Conservation (phyloP, 306 rosid species). For the Arachis stenosperma region DNA sequence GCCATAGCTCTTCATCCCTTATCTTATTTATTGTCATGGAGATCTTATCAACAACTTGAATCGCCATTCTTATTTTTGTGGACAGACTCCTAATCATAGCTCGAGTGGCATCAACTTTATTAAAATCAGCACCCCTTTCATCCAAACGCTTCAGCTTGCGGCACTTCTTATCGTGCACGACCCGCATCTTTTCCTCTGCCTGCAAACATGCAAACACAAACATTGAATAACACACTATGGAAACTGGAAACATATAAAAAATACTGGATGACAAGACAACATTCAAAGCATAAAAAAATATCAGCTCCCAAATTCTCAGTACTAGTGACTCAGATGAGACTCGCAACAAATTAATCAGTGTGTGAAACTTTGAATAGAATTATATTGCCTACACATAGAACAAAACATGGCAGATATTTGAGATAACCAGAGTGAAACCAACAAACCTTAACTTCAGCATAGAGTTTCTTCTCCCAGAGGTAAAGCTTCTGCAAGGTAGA, state of each 20-base stretch:
- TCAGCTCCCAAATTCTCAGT: background rate
- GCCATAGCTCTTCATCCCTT: slow-evolving; percentile 96
- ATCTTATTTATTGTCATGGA: slow-evolving; percentile 89
- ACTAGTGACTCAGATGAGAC: background rate
- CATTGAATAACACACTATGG: slow-evolving; percentile 24
- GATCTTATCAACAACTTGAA: slow-evolving; percentile 88
- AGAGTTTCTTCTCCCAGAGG: slow-evolving; percentile 99
- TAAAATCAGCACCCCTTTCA: slow-evolving; percentile 79
- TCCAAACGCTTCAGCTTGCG: slow-evolving; percentile 81
- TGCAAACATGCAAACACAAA: slow-evolving; percentile 54
- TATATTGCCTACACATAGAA: background rate
- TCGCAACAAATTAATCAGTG: background rate
- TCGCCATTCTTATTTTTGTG: slow-evolving; percentile 88
- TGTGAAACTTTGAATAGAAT: background rate
- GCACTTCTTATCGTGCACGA: slow-evolving; percentile 75
- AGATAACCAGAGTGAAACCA: background rate
- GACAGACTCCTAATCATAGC: slow-evolving; percentile 69
- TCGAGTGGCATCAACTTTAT: slow-evolving; percentile 76
- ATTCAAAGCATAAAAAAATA: slow-evolving; percentile 12
- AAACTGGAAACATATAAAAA: background rate
- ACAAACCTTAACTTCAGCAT: slow-evolving; percentile 80
- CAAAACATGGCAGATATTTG: background rate
- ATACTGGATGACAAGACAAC: slow-evolving; percentile 10
- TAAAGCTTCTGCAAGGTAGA: slow-evolving; percentile 80
- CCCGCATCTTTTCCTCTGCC: slow-evolving; percentile 97